A percentile compares a stretch with the other conserved stretches of the same genome.
Evolutionary conservation across 208 protist genomes (phyloP).

Genomic region (Wallacemonas sp.): DNA sequence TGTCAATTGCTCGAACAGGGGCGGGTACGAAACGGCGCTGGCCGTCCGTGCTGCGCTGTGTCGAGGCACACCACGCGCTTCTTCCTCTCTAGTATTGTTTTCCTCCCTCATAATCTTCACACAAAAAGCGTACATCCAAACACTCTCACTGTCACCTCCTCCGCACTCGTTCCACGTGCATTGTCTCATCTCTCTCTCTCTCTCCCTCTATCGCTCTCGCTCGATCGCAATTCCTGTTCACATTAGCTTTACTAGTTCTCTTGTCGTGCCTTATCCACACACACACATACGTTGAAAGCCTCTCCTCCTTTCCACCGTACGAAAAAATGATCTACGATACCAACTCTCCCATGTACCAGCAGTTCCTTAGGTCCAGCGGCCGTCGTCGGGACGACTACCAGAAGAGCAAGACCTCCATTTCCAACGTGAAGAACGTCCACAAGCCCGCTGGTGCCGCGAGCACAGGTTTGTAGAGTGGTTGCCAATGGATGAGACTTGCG

Average conservation of each 20-base stretch:
- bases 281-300: conserved; percentile 2
- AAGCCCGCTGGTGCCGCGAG: conserved; percentile 88
- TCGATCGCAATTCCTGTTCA: neutral
- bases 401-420: conserved; percentile 55
- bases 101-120: too few relatives aligned
- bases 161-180: neutral
- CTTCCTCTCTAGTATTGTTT: neutral
- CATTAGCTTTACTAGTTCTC: neutral
- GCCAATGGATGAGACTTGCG: neutral
- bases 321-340: conserved; percentile 92
- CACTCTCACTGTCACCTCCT: neutral
- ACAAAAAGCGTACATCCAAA: too few relatives aligned
- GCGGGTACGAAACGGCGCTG: too few relatives aligned
- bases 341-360: conserved; percentile 91
- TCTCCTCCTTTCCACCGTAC: neutral
- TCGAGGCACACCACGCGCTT: neutral
- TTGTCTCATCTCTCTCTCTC: neutral
- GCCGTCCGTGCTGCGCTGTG: too few relatives aligned
- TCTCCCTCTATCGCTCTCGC: neutral
- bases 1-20: neutral
- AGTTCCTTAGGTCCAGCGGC: conserved; percentile 93
- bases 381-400: conserved; percentile 90
- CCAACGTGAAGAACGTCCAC: conserved; percentile 70
- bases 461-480: conserved; percentile 77
- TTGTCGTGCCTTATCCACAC: conserved; percentile 1